Evolutionary conservation across 371 early-diverging fungal genomes (phyloP).

Genomic region (Mortierella sp.): DNA sequence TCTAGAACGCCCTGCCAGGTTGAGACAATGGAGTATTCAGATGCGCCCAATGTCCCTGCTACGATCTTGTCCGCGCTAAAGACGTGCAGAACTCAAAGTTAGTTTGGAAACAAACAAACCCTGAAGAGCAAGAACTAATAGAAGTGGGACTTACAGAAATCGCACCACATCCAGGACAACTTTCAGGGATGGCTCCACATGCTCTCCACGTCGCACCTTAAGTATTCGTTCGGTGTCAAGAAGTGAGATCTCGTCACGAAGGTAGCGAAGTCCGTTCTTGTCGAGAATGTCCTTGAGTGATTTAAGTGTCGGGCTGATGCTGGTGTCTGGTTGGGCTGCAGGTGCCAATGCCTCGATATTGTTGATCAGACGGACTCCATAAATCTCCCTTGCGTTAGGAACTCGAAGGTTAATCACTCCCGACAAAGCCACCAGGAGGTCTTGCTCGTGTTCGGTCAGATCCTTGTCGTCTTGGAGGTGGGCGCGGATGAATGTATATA

Average conservation of each 20-base stretch:
- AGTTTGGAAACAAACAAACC: background rate
- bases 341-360: conserved; percentile 15
- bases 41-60: conserved; percentile 4
- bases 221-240: conserved; percentile 9
- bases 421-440: conserved; percentile 14
- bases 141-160: conserved; percentile 4
- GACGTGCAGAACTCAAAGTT: no score
- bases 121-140: background rate
- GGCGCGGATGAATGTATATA: conserved; percentile 13
- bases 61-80: conserved; percentile 4
- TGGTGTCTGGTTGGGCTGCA: conserved; percentile 7
- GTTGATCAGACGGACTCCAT: conserved; percentile 12
- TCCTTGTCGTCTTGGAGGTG: conserved; percentile 5
- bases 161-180: conserved; percentile 14
- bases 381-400: conserved; percentile 9
- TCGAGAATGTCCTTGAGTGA: conserved; percentile 5
- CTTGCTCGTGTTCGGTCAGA: conserved; percentile 6
- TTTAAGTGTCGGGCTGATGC: conserved; percentile 10
- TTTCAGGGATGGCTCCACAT: conserved; percentile 8
- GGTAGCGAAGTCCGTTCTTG: conserved; percentile 1
- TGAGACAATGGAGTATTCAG: conserved; percentile 8
- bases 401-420: conserved; percentile 16
- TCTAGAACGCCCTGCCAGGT: conserved; percentile 8
- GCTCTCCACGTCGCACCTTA: conserved; percentile 12
- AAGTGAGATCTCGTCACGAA: conserved; percentile 11